Evolutionary conservation across 1,284 basidiomycete species (phyloP), one percentile per base, ranked within the genome.

Genomic region (Malassezia slooffiae): DNA sequence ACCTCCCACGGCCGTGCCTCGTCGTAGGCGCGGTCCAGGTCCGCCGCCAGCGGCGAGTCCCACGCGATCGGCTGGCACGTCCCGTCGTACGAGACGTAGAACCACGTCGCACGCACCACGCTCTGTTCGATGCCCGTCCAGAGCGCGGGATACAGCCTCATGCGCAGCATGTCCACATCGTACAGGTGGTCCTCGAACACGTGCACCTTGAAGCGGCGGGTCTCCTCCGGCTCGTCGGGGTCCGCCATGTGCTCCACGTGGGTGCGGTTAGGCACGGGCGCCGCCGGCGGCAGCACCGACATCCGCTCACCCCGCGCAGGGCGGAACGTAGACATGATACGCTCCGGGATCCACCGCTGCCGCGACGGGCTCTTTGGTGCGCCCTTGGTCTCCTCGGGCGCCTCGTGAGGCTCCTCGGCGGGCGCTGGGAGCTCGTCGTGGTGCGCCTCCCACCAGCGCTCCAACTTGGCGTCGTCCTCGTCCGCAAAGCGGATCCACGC

Each of bases 81-180:
- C 24, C 47, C 63, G 47, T 54, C 57, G 13, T 55, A 47, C 3
- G 58, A 50, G 2, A 64, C 60, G 49, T 71, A 72, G 58, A 72
- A 71, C 71, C 71, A 72, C 3, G 61, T 67, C 0, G 62, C 62
- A 1, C 62, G 57, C 3, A 68, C 55, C 11, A 71, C 60, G 19
- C 57, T 54, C 32, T 72, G 63, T 20, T 60, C 52, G 3, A 56
- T 57, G 11, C 70, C 70, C 37, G 61, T 60, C 70, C 70, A 72
- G 37, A 72, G 71, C 34, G 62, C 67, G 2, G 71, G 71, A 34
- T 57, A 70, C 17, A 72, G 54, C 33, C 41, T 26, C 66, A 64
- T 63, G n/a, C 33, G 38, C 16, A 51, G 47, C 27, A 67, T 42
- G 23, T 68, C 62, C 23, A 67, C 66, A 27, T 67, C 64, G 40